phyloP scores from a whole-genome alignment of 23 red algal genomes.

The Gracilaria caudata region DNA sequence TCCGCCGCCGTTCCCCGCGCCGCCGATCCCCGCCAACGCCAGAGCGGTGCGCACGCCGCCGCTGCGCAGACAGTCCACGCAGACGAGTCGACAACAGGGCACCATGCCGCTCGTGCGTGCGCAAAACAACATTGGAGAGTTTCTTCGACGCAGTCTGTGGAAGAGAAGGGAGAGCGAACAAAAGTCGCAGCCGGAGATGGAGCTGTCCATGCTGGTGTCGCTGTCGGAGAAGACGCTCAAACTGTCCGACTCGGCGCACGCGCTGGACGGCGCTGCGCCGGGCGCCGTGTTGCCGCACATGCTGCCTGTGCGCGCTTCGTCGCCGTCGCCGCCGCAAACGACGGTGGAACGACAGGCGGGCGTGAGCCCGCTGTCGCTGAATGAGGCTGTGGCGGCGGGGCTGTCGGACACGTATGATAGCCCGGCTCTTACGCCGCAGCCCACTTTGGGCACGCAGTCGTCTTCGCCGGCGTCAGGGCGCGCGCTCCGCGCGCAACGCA shows the following conservation, averaged over 20 bases:
- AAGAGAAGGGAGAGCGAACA: conserved; percentile 50
- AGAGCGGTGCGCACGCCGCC: background rate
- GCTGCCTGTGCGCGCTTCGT: background rate
- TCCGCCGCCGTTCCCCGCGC: conserved; percentile 64
- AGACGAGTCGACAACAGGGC: conserved; percentile 29
- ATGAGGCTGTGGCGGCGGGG: background rate
- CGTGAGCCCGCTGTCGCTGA: background rate
- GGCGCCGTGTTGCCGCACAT: background rate
- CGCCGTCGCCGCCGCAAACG: background rate
- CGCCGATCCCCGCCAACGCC: conserved; percentile 27
- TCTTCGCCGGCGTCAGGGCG: background rate
- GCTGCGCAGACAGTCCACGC: conserved; percentile 14
- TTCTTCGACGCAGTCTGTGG: conserved; percentile 60
- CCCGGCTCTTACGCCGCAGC: conserved; percentile 22
- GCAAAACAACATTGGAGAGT: conserved; percentile 49
- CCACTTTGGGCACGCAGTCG: conserved; percentile 2
- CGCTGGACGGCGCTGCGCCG: background rate
- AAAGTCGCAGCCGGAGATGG: conserved; percentile 17
- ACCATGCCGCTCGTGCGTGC: conserved; percentile 46
- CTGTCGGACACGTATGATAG: background rate
- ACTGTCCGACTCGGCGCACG: conserved; percentile 13
- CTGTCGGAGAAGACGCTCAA: conserved; percentile 66
- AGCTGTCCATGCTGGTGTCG: conserved; percentile 78
- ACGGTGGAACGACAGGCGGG: background rate
- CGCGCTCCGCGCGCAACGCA: background rate